These are phyloP conservation scores for Alternaria metachromatica DNA, from an alignment of 2,329 filamentous ascomycete genomes.

Conservation along the genomic window DNA sequence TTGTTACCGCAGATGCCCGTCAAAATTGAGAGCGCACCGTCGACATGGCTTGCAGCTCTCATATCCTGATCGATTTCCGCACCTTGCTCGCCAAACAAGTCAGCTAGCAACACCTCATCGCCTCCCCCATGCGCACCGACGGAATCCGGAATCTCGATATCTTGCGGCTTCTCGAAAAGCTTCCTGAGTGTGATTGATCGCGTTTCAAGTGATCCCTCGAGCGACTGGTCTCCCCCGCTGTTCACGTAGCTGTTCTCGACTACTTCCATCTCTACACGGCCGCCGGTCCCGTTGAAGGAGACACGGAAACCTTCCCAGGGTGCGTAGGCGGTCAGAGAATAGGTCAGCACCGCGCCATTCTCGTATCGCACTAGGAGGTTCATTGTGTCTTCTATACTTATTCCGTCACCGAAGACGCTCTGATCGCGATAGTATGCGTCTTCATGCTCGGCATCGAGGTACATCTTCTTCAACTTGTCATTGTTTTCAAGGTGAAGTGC, in stretches of 20 bases:
- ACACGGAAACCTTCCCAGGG: conserved; percentile 68
- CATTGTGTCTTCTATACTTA: conserved; percentile 71
- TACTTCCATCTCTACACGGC: conserved; percentile 66
- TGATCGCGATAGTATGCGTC: conserved; percentile 68
- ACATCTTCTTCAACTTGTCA: conserved; percentile 63
- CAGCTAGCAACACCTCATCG: conserved; percentile 63
- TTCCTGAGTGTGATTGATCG: conserved; percentile 59
- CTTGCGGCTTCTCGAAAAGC: conserved; percentile 63
- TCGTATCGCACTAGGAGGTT: conserved; percentile 64
- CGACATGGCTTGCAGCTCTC: conserved; percentile 64
- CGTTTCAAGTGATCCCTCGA: conserved; percentile 61
- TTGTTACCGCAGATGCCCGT: conserved; percentile 66
- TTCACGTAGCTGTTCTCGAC: conserved; percentile 67
- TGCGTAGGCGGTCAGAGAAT: conserved; percentile 66
- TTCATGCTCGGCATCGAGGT: conserved; percentile 68
- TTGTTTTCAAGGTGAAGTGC: conserved; percentile 63
- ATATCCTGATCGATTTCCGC: conserved; percentile 56
- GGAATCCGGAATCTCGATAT: conserved; percentile 61
- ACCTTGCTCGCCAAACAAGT: conserved; percentile 63
- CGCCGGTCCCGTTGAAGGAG: conserved; percentile 65
- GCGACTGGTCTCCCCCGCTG: conserved; percentile 64
- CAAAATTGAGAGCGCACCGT: conserved; percentile 65
- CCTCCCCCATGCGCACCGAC: conserved; percentile 67
- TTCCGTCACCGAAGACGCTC: conserved; percentile 68
- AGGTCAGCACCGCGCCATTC: conserved; percentile 65